phyloP scores from a whole-genome alignment of 2,329 filamentous ascomycete species.

The Fusarium torreyae region DNA sequence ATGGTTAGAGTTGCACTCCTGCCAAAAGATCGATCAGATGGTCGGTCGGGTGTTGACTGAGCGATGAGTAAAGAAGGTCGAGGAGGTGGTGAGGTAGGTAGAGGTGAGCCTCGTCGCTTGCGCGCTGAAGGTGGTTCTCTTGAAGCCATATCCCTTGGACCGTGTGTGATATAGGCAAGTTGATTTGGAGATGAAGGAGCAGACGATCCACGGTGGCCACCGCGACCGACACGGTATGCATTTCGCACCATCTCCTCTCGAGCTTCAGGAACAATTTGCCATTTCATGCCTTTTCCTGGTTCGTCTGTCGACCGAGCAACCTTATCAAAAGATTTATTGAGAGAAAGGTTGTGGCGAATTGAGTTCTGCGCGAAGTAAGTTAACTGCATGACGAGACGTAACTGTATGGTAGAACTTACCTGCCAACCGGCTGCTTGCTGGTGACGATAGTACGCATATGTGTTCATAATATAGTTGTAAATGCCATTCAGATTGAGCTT shows the following conservation, averaged over 20 bases:
- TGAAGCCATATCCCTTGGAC: slow-evolving; percentile 68
- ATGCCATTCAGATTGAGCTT: slow-evolving; percentile 94
- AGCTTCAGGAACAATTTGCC: slow-evolving; percentile 89
- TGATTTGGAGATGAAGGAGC: slow-evolving; percentile 78
- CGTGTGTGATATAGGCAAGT: slow-evolving; percentile 73
- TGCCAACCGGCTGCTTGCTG: slow-evolving; percentile 88
- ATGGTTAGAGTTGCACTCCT: slow-evolving; percentile 59
- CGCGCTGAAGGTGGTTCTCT: slow-evolving; percentile 67
- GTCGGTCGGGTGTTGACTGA: slow-evolving; percentile 73
- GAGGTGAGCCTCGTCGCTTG: slow-evolving; percentile 70
- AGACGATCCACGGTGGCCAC: slow-evolving; percentile 77
- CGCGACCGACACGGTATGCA: slow-evolving; percentile 72
- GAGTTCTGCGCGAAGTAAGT: slow-evolving; percentile 76
- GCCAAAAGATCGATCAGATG: slow-evolving; percentile 57
- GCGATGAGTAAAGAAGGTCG: slow-evolving; percentile 64
- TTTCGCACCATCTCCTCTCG: slow-evolving; percentile 91
- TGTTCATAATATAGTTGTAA: slow-evolving; percentile 91
- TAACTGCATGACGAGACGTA: neutral
- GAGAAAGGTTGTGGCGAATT: slow-evolving; percentile 94
- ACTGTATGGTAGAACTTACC: slow-evolving; percentile 64
- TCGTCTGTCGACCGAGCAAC: slow-evolving; percentile 93
- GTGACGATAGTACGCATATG: slow-evolving; percentile 94
- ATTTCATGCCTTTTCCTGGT: slow-evolving; percentile 99
- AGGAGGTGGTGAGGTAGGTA: slow-evolving; percentile 69
- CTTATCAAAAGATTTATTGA: slow-evolving; percentile 96